These are phyloP conservation scores for Phragmites australis DNA, from an alignment of 176 grass and related monocot genomes.

Conservation along the genomic window DNA sequence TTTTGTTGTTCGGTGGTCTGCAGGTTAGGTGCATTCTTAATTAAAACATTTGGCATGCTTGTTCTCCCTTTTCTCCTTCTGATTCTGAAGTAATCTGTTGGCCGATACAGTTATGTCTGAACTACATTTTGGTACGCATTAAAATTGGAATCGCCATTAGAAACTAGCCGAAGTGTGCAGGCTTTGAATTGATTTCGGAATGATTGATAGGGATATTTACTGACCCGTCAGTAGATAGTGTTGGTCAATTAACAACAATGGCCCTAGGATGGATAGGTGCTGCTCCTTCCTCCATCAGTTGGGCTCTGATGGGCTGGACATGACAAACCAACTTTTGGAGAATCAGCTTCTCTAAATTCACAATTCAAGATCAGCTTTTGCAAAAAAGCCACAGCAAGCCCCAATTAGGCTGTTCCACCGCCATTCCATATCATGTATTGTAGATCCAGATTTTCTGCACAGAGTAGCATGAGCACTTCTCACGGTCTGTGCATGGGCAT, in stretches of 20 bases:
- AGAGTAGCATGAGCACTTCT: not conserved
- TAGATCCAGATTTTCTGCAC: not conserved
- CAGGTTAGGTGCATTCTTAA: not conserved
- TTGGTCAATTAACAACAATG: too few species aligned
- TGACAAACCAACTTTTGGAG: too few species aligned
- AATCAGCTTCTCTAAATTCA: too few species aligned
- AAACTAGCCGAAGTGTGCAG: not conserved
- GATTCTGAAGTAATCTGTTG: constrained; percentile 18
- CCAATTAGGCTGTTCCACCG: not conserved
- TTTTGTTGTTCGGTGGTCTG: not conserved
- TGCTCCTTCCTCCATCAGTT: too few species aligned
- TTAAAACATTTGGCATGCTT: not conserved
- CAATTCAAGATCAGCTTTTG: too few species aligned
- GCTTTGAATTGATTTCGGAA: not conserved
- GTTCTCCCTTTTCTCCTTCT: not conserved
- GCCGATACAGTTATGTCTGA: not conserved
- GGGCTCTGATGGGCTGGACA: too few species aligned
- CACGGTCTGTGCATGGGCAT: not conserved
- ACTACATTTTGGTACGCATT: not conserved
- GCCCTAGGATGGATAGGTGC: too few species aligned
- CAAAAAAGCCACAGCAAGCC: too few species aligned
- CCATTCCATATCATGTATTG: not conserved
- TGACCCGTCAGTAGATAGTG: not conserved
- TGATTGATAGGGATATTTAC: not conserved
- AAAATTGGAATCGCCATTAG: not conserved